Evolutionary conservation across 2,329 filamentous ascomycete genomes (phyloP), one percentile per base, ranked within the genome.

Genomic region (Thermoascus crustaceus): DNA sequence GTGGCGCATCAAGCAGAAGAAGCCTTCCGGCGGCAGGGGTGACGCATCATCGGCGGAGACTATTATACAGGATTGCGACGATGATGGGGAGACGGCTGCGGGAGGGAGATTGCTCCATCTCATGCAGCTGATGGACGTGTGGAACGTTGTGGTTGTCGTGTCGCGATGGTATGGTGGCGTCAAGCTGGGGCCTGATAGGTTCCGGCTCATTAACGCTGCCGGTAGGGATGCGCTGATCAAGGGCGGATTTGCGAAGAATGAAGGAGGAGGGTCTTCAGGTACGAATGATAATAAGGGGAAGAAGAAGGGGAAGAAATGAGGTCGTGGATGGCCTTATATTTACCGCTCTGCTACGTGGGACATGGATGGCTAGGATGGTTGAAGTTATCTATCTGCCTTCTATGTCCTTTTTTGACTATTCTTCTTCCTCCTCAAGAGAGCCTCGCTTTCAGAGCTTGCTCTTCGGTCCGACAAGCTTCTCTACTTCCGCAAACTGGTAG

Each of bases 151-250:
- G 67, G 86, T 98, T 0, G 82, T 98, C 3, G 89, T 98, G 18
- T 87, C 85, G 24, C 69, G 91, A 43, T 98, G 91, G 91, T 98
- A 94, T 60, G 91, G 91, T 3, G 91, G 91, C 1, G 75, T 94
- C 39, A 82, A 87, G 49, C 64, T 98, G 30, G 91, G 91, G 0
- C 88, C 89, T 32, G 82, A 88, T 57, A 71, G 91, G 45, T 98
- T 98, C 57, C 78, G 86, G 8, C 69, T 94, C 36, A 96, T 98
- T 55, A 95, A 95, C 56, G 73, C 76, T 37, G 84, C 80, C 6
- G 88, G 87, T 5, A 75, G 88, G 52, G 87, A 95, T 63, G 84
- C 82, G 0, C 72, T 96, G 44, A 75, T 95, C 7, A 76, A 76
- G 53, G 86, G 82, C 1, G 84, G 82, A 0, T 76, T 85, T 48